These are phyloP conservation scores for Colletotrichum sp. DNA, from an alignment of 2,329 filamentous ascomycete genomes.

Conservation along the genomic window DNA sequence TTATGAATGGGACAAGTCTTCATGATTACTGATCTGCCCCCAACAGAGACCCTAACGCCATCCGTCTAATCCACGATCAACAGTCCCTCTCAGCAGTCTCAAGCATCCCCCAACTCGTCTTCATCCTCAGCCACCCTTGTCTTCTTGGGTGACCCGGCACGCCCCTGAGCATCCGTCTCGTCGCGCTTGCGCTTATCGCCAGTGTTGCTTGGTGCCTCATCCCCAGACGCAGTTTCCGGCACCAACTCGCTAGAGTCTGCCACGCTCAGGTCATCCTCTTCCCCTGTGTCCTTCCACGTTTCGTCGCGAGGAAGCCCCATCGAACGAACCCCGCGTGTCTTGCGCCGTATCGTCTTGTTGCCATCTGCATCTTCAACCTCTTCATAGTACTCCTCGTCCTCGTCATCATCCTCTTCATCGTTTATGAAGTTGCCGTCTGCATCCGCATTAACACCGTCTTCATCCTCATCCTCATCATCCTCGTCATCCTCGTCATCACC, in stretches of 20 bases:
- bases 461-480: not conserved
- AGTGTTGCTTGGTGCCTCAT: not conserved
- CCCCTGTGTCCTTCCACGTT: constrained; percentile 4
- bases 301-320: not conserved
- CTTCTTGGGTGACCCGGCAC: not conserved
- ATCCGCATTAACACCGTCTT: constrained; percentile 26
- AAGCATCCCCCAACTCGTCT: not conserved
- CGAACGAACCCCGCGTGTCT: not conserved
- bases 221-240: not conserved
- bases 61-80: not conserved
- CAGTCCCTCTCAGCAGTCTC: not conserved
- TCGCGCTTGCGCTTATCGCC: constrained; percentile 1
- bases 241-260: not conserved
- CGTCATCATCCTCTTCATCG: constrained; percentile 26
- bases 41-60: not conserved
- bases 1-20: not conserved
- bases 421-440: constrained; percentile 23
- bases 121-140: not conserved
- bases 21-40: not conserved
- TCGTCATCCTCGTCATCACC: not conserved
- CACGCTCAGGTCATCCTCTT: constrained; percentile 6
- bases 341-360: not conserved
- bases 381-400: not conserved
- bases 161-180: not conserved
- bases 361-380: not conserved